Evolutionary conservation across 2,329 filamentous ascomycete genomes (phyloP).

Genomic region (Trematosphaeria pertusa): DNA sequence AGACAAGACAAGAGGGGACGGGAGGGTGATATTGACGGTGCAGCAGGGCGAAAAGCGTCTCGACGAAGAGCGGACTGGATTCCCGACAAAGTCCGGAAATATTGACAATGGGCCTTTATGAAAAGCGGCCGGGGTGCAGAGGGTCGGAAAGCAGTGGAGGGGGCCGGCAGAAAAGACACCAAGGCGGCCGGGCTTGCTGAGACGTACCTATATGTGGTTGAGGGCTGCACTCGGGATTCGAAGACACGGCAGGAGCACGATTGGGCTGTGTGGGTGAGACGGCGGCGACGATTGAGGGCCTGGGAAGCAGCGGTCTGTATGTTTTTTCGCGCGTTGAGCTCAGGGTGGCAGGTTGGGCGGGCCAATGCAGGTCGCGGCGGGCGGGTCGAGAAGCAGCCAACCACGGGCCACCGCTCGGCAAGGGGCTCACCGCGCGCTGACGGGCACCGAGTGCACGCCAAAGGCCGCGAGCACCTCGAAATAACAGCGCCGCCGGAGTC

Average conservation of each 20-base stretch:
- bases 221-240: slow-evolving; percentile 18
- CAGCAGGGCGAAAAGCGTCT: slow-evolving; percentile 15
- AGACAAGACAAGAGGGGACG: not conserved
- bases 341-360: slow-evolving; percentile 29
- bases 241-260: slow-evolving; percentile 10
- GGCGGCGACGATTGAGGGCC: slow-evolving; percentile 27
- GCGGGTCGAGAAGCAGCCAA: slow-evolving; percentile 12
- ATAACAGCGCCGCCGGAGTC: not conserved
- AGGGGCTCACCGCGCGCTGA: slow-evolving; percentile 2
- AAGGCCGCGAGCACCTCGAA: not conserved
- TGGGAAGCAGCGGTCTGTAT: slow-evolving; percentile 42
- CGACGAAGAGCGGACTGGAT: slow-evolving; percentile 8
- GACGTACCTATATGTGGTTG: slow-evolving; percentile 46
- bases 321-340: slow-evolving; percentile 45
- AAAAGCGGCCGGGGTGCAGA: slow-evolving; percentile 27
- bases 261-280: slow-evolving; percentile 23
- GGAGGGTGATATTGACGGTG: slow-evolving; percentile 18
- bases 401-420: not conserved
- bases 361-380: slow-evolving; percentile 12
- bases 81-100: slow-evolving; percentile 23
- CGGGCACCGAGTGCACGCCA: slow-evolving; percentile 9
- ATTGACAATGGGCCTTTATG: slow-evolving; percentile 21
- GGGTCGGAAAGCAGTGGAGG: slow-evolving; percentile 26
- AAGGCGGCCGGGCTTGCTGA: slow-evolving; percentile 19
- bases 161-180: slow-evolving; percentile 24